A percentile compares a stretch with the other conserved stretches of the same genome.
These are phyloP conservation scores for Rhodotorula taiwanensis DNA, from an alignment of 768 basidiomycete species.

Conservation along the genomic window DNA sequence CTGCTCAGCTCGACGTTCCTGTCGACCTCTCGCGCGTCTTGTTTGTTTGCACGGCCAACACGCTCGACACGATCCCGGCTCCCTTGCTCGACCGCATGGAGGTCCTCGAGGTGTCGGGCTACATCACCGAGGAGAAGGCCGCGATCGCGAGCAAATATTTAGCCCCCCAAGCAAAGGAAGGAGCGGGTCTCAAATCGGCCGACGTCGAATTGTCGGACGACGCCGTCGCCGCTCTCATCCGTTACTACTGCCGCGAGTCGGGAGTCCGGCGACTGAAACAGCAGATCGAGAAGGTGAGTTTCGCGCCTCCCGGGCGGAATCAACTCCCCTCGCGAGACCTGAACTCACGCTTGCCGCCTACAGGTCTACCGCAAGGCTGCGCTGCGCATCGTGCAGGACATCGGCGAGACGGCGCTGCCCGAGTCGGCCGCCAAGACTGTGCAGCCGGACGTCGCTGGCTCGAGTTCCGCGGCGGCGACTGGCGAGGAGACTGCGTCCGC, in stretches of 20 bases:
- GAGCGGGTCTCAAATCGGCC: conserved; percentile 74
- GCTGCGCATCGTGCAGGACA: conserved; percentile 77
- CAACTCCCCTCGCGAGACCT: too few relatives aligned
- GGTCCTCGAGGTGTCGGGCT: conserved; percentile 68
- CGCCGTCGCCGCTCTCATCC: conserved; percentile 80
- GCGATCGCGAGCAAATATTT: conserved; percentile 91
- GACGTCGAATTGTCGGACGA: conserved; percentile 70
- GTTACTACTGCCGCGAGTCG: conserved; percentile 95
- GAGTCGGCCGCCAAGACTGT: conserved; percentile 36
- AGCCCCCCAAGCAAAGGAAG: conserved; percentile 87
- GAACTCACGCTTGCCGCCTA: background rate
- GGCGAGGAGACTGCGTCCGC: background rate
- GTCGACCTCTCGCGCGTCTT: conserved; percentile 92
- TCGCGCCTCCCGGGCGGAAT: background rate
- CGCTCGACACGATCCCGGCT: conserved; percentile 79
- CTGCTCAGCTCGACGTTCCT: conserved; percentile 62
- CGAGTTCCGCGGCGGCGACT: conserved; percentile 11
- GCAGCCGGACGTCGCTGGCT: conserved; percentile 43
- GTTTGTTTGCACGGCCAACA: conserved; percentile 95
- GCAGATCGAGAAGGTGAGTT: conserved; percentile 84
- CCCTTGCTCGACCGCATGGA: conserved; percentile 89
- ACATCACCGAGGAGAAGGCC: conserved; percentile 71
- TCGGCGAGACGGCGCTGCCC: conserved; percentile 78
- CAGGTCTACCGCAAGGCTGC: conserved; percentile 97
- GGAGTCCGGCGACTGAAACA: conserved; percentile 97